Evolutionary conservation across 2,329 filamentous ascomycete species (phyloP), one percentile per base, ranked within the genome.

Genomic region (Penicillium sp.): DNA sequence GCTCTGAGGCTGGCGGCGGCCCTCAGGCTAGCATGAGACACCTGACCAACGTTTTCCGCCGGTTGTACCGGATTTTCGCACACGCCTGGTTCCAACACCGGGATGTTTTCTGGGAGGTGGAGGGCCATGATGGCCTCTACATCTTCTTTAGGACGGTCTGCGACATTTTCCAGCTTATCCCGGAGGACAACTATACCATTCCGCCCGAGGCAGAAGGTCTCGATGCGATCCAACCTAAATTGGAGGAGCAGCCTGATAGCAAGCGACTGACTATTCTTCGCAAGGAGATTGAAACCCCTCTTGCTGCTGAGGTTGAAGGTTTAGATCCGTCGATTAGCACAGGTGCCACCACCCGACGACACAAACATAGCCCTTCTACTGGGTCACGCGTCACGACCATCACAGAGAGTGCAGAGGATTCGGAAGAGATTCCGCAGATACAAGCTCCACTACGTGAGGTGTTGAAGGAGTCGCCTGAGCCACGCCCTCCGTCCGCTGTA

Each of bases 71-170:
- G 58, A 98, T 99, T 75, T 99, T 98, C 72, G 95, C 95, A 47
- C 95, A 99, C 73, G 95, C 95, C 8, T 99, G 95, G 95, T 99
- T 97, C 74, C 92, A 97, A 77, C 95, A 99, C 74, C 86, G 93
- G 46, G 89, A 90, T 54, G 91, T 97, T 52, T 99, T 98, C 74
- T 98, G 93, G 92, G 87, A 90, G 41, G 89, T 98, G 1, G 95
- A 99, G 77, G 85, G 86, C 10, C 86, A 92, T 72, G 91, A 91
- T n/a, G 95, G 95, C 0, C 79, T 99, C 11, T 99, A 99, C 73
- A 86, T 96, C 56, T 89, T 99, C 69, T 99, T 98, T 82, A 98
- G 97, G 82, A 95, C 90, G 0, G 93, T 98, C 22, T 98, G 93
- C 75, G 95, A 99, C 73, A 83, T 89, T 66, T 97, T 96, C 75